These are phyloP conservation scores for Neostapfia colusana DNA, from an alignment of 176 grass and related monocot species.

Conservation along the genomic window DNA sequence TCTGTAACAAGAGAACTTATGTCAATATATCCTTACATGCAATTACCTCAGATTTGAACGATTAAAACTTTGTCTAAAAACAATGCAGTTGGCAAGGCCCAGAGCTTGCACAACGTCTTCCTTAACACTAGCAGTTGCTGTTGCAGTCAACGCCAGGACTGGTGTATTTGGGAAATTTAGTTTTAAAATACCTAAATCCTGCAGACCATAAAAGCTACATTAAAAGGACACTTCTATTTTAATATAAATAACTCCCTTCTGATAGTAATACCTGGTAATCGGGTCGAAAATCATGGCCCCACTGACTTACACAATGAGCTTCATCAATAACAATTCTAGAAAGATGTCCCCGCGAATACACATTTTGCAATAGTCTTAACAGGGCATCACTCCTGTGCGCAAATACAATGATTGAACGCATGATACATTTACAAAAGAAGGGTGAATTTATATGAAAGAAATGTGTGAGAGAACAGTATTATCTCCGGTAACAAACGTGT, in stretches of 20 bases:
- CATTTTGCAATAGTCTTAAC: slow-evolving; percentile 54
- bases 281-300: slow-evolving; percentile 97
- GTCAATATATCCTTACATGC: slow-evolving; percentile 23
- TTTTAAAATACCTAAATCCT: slow-evolving; percentile 87
- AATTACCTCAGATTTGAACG: slow-evolving; percentile 81
- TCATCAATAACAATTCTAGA: slow-evolving; percentile 99
- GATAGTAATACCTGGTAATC: slow-evolving; percentile 76
- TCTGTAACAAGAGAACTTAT: slow-evolving; percentile 8
- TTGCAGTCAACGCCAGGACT: slow-evolving; percentile 90
- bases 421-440: too few species aligned
- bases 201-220: slow-evolving; percentile 39
- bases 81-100: slow-evolving; percentile 74
- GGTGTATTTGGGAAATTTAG: slow-evolving; percentile 67
- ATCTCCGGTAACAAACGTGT: too few species aligned
- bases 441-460: too few species aligned
- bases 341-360: slow-evolving; percentile 62
- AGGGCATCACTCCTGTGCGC: slow-evolving; percentile 84
- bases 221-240: too few species aligned
- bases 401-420: too few species aligned
- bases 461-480: too few species aligned
- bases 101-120: slow-evolving; percentile 98
- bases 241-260: too few species aligned
- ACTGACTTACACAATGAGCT: slow-evolving; percentile 98
- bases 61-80: slow-evolving; percentile 97
- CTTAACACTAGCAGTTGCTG: slow-evolving; percentile 86